phyloP scores from a whole-genome alignment of 2,329 filamentous ascomycete species.

The Xylariaceae sp. region DNA sequence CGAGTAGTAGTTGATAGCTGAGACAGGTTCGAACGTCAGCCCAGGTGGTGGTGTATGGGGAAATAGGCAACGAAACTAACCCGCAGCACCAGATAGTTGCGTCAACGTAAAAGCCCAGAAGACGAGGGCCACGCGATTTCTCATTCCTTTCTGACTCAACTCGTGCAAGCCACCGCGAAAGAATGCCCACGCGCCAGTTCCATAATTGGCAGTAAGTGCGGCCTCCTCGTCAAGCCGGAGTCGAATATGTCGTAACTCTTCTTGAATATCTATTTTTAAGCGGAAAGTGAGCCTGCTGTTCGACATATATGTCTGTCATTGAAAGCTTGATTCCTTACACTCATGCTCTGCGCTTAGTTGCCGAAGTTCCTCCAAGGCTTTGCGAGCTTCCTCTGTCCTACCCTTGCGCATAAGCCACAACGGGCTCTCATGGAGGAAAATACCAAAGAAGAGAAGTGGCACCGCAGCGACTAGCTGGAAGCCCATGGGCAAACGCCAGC shows the following conservation, averaged over 20 bases:
- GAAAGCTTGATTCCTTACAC: too few species aligned
- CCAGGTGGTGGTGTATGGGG: neutral
- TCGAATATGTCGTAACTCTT: slow-evolving; percentile 55
- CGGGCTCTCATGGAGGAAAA: slow-evolving; percentile 49
- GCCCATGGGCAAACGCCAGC: slow-evolving; percentile 57
- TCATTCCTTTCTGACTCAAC: slow-evolving; percentile 47
- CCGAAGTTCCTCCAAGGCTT: slow-evolving; percentile 50
- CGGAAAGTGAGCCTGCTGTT: slow-evolving; percentile 24
- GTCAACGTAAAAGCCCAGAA: slow-evolving; percentile 47
- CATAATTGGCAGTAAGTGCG: slow-evolving; percentile 41
- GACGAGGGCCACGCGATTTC: slow-evolving; percentile 47
- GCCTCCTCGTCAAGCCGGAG: slow-evolving; percentile 44
- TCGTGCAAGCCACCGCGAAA: slow-evolving; percentile 45
- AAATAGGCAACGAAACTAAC: neutral
- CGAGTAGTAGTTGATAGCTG: slow-evolving; percentile 51
- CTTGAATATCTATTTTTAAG: slow-evolving; percentile 50
- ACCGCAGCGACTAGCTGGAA: slow-evolving; percentile 53
- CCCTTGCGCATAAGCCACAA: slow-evolving; percentile 51
- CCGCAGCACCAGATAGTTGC: slow-evolving; percentile 49
- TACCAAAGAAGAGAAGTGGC: slow-evolving; percentile 51
- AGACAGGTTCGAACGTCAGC: neutral
- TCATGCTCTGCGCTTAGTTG: slow-evolving; percentile 39
- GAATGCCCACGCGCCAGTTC: slow-evolving; percentile 42
- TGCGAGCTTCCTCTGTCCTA: slow-evolving; percentile 47
- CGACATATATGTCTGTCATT: too few species aligned